Percentiles rank a stretch among this genome's conserved stretches.
Conservation (phyloP, 2,329 filamentous ascomycete genomes). For the Thelonectria olida region DNA sequence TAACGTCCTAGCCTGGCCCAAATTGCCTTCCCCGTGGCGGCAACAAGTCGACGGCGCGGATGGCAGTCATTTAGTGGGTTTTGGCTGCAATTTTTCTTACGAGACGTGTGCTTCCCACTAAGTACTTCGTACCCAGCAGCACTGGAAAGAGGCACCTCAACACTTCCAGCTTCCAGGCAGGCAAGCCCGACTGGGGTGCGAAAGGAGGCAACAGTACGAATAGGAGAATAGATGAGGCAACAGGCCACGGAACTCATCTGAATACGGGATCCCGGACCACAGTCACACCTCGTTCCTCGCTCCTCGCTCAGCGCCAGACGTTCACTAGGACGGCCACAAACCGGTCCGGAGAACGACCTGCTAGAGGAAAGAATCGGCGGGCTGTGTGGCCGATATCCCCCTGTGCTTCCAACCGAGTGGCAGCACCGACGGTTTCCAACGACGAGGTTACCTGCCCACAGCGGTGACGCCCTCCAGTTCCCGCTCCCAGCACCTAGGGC, state of each 20-base stretch:
- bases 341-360: conserved; percentile 12
- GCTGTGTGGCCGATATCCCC: conserved; percentile 12
- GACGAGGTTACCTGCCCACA: conserved; percentile 4
- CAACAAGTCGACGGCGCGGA: background rate
- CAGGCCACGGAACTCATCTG: background rate
- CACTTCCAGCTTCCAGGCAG: too few relatives aligned
- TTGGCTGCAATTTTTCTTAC: background rate
- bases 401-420: conserved; percentile 6
- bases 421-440: conserved; percentile 7
- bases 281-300: conserved; percentile 3
- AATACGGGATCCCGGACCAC: conserved; percentile 2
- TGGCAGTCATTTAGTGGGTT: background rate
- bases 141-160: background rate
- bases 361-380: conserved; percentile 20
- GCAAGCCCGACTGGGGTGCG: background rate
- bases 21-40: background rate
- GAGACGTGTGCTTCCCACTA: background rate
- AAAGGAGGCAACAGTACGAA: background rate
- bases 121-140: background rate
- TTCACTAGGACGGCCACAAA: background rate
- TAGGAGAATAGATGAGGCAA: conserved; percentile 9
- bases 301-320: conserved; percentile 5
- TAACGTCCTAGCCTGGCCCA: background rate
- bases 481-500: conserved; percentile 17
- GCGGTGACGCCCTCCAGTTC: conserved; percentile 7